phyloP scores from a whole-genome alignment of 2,329 filamentous ascomycete species.

The Venturia carpophila region DNA sequence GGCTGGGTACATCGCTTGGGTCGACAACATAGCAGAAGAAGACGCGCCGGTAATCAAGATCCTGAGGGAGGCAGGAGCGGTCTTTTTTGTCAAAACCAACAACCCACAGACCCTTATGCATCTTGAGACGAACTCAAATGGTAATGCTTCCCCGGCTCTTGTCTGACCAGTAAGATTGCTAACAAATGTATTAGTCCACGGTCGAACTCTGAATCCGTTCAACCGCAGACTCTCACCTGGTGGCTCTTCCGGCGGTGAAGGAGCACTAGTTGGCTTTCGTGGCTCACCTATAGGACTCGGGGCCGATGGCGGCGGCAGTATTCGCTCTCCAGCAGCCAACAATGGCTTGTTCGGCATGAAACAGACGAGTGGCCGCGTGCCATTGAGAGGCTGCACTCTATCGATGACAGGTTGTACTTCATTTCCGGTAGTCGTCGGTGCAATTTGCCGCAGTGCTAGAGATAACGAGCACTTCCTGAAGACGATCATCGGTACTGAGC shows the following conservation, averaged over 20 bases:
- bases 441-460: slow-evolving; percentile 40
- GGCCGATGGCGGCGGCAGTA: slow-evolving; percentile 54
- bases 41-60: slow-evolving; percentile 32
- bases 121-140: slow-evolving; percentile 25
- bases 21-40: slow-evolving; percentile 35
- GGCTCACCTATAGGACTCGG: slow-evolving; percentile 56
- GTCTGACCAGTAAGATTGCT: neutral
- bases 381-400: slow-evolving; percentile 39
- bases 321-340: slow-evolving; percentile 50
- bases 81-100: slow-evolving; percentile 48
- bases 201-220: slow-evolving; percentile 53
- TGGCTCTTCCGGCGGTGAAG: slow-evolving; percentile 60
- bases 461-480: slow-evolving; percentile 47
- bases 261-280: slow-evolving; percentile 51
- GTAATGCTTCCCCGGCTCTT: neutral
- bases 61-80: slow-evolving; percentile 36
- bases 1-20: slow-evolving; percentile 52
- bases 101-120: slow-evolving; percentile 36
- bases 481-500: slow-evolving; percentile 37
- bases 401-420: slow-evolving; percentile 29
- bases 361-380: slow-evolving; percentile 41
- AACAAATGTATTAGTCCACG: slow-evolving; percentile 56
- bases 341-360: slow-evolving; percentile 49
- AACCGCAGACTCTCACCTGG: slow-evolving; percentile 52
- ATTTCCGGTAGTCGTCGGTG: neutral